These are phyloP conservation scores for Gaertneriomyces semiglobifer DNA, from an alignment of 192 early-diverging fungal species.

Conservation along the genomic window DNA sequence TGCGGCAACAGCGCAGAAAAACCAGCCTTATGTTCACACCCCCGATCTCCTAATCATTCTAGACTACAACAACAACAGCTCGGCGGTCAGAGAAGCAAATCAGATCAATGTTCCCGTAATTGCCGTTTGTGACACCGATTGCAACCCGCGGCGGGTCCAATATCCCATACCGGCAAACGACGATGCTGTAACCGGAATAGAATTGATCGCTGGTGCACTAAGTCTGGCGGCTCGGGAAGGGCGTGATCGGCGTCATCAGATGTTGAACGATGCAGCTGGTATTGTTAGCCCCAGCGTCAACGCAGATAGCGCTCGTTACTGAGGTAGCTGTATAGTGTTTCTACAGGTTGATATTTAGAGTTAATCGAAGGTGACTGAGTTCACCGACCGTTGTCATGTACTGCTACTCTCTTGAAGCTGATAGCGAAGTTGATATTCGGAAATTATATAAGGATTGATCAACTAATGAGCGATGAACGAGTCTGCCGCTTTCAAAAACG, in stretches of 20 bases:
- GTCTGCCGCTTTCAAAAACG: too few species aligned
- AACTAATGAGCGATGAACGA: too few species aligned
- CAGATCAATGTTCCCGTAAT: slow-evolving; percentile 79
- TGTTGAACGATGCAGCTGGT: background rate
- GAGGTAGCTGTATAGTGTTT: too few species aligned
- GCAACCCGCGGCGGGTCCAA: slow-evolving; percentile 75
- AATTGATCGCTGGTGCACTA: slow-evolving; percentile 77
- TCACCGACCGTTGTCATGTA: too few species aligned
- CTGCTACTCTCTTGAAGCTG: too few species aligned
- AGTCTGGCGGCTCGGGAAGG: slow-evolving; percentile 68
- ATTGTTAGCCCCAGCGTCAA: too few species aligned
- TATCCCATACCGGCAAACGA: slow-evolving; percentile 96
- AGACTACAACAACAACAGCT: slow-evolving; percentile 76
- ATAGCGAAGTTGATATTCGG: too few species aligned
- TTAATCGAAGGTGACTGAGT: too few species aligned
- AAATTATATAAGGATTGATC: too few species aligned
- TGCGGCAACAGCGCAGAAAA: slow-evolving; percentile 42
- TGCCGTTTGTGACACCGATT: slow-evolving; percentile 88
- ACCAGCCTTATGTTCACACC: slow-evolving; percentile 44
- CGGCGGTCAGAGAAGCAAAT: slow-evolving; percentile 77
- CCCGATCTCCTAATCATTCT: slow-evolving; percentile 83
- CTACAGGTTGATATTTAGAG: too few species aligned
- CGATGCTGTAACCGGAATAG: slow-evolving; percentile 73
- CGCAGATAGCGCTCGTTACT: too few species aligned
- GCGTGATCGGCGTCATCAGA: background rate